Evolutionary conservation across 2,329 filamentous ascomycete genomes (phyloP).

Genomic region (Rhinocladiella similis): DNA sequence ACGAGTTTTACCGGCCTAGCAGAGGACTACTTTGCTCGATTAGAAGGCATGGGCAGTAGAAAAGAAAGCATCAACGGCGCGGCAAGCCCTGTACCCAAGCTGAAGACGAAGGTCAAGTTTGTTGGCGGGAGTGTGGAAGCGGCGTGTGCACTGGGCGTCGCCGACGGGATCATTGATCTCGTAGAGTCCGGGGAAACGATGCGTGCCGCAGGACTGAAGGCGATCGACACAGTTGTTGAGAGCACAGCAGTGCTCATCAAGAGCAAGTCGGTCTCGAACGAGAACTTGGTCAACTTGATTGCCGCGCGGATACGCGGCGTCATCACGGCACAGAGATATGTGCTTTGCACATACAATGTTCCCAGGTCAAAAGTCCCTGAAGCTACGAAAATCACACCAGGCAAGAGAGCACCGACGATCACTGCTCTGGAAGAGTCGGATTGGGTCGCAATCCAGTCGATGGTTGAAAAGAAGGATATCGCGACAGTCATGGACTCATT

Average conservation of each 20-base stretch:
- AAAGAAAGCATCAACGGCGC: slow-evolving; percentile 36
- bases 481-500: slow-evolving; percentile 85
- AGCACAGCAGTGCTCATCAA: slow-evolving; percentile 89
- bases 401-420: slow-evolving; percentile 88
- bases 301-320: slow-evolving; percentile 85
- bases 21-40: slow-evolving; percentile 75
- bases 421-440: slow-evolving; percentile 84
- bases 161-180: slow-evolving; percentile 95
- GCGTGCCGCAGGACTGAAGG: slow-evolving; percentile 89
- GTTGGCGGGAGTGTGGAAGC: slow-evolving; percentile 96
- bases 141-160: slow-evolving; percentile 90
- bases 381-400: slow-evolving; percentile 80
- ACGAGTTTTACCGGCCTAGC: slow-evolving; percentile 91
- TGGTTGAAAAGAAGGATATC: slow-evolving; percentile 87
- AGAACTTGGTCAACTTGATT: slow-evolving; percentile 78
- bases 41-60: slow-evolving; percentile 58
- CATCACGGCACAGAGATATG: slow-evolving; percentile 90
- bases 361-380: slow-evolving; percentile 65
- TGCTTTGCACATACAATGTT: slow-evolving; percentile 96
- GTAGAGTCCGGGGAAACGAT: slow-evolving; percentile 99
- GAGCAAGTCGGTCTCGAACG: slow-evolving; percentile 79
- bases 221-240: slow-evolving; percentile 89
- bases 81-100: slow-evolving; percentile 48
- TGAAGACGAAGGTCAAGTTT: slow-evolving; percentile 88
- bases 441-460: slow-evolving; percentile 92